Percentiles rank a stretch among this genome's conserved stretches.
Evolutionary conservation across 768 basidiomycete genomes (phyloP).

Genomic region (Suillus occidentalis): DNA sequence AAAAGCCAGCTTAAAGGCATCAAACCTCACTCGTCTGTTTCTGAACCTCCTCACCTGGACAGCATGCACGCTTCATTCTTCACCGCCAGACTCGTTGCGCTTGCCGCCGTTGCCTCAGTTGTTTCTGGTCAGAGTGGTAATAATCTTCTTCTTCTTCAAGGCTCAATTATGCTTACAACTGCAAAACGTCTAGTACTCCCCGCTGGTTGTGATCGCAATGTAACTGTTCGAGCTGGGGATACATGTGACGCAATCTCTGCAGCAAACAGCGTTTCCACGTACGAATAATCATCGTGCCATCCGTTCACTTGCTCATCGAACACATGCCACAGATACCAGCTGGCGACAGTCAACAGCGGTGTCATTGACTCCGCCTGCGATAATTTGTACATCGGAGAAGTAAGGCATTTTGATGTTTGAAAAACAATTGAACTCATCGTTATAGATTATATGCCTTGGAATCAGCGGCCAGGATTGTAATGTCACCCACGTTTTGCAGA

Average conservation of each 20-base stretch:
- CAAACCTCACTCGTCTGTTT: background rate
- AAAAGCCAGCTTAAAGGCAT: background rate
- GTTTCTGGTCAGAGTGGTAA: slow-evolving; percentile 18
- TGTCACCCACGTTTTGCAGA: slow-evolving; percentile 2
- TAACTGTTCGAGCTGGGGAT: slow-evolving; percentile 51
- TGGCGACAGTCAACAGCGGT: slow-evolving; percentile 50
- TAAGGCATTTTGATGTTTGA: slow-evolving; percentile 17
- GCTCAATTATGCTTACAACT: background rate
- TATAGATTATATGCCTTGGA: slow-evolving; percentile 56
- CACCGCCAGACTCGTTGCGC: slow-evolving; percentile 16
- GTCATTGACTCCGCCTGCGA: slow-evolving; percentile 52
- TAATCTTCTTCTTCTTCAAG: background rate
- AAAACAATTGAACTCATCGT: background rate
- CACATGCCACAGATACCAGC: slow-evolving; percentile 56
- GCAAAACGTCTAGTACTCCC: background rate
- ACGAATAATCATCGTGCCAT: slow-evolving; percentile 15
- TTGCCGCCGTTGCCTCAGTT: background rate
- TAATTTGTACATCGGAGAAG: slow-evolving; percentile 56
- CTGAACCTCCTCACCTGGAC: background rate
- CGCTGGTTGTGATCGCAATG: slow-evolving; percentile 48
- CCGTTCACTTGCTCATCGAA: background rate
- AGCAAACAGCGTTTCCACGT: slow-evolving; percentile 50
- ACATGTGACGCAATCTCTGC: slow-evolving; percentile 57
- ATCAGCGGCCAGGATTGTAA: slow-evolving; percentile 55
- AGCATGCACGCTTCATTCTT: slow-evolving; percentile 22